Conservation (phyloP, 208 protist species). For the Leishmania aethiopica region DNA sequence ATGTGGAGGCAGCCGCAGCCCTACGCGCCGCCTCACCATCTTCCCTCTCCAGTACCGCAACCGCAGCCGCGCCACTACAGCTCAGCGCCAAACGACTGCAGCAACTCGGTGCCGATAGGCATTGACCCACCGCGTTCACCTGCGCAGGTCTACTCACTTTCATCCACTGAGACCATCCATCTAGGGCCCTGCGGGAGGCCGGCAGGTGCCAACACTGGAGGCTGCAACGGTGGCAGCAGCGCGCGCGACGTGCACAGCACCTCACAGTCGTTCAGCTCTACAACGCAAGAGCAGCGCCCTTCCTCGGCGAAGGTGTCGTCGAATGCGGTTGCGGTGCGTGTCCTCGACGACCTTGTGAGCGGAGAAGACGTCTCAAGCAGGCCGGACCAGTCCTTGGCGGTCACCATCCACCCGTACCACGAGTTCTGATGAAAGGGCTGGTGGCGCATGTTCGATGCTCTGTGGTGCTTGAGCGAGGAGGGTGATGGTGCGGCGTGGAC, state of each 20-base stretch:
- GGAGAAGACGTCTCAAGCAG: background rate
- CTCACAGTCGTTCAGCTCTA: constrained; percentile 4
- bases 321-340: constrained; percentile 16
- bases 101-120: background rate
- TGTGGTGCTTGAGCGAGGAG: background rate
- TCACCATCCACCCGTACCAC: constrained; percentile 1
- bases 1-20: background rate
- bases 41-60: background rate
- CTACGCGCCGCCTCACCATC: background rate
- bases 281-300: background rate
- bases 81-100: background rate
- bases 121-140: background rate
- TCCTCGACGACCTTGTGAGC: constrained; percentile 9
- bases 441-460: background rate
- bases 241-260: background rate
- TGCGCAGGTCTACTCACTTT: background rate
- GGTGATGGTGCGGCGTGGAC: background rate
- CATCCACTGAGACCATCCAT: constrained; percentile 10
- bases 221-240: background rate
- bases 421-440: background rate
- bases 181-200: constrained; percentile 5
- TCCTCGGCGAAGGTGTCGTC: background rate
- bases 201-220: background rate
- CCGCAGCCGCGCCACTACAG: constrained; percentile 1
- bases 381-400: background rate